Conservation (phyloP, 768 basidiomycete species). For the Rubroboletus satanas region DNA sequence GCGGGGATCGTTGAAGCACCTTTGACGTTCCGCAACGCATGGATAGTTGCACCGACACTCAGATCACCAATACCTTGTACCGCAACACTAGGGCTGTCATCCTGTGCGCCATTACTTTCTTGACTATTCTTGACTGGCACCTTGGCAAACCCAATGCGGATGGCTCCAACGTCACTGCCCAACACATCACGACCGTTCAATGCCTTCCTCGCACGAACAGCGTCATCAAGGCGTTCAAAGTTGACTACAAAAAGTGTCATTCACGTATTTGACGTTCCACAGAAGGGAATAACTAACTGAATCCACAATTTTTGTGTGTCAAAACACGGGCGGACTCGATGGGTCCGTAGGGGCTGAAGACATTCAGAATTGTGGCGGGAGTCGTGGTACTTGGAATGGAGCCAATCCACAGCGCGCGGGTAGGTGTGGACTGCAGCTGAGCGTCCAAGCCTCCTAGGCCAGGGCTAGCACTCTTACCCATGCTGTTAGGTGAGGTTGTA, state of each 20-base stretch:
- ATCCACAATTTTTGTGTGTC: constrained; percentile 96
- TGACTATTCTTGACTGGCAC: constrained; percentile 88
- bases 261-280: background rate
- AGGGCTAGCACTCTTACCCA: constrained; percentile 48
- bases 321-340: constrained; percentile 96
- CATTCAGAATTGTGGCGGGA: constrained; percentile 88
- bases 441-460: constrained; percentile 72
- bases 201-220: constrained; percentile 91
- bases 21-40: constrained; percentile 81
- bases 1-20: constrained; percentile 91
- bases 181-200: constrained; percentile 94
- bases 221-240: constrained; percentile 96
- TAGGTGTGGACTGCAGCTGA: constrained; percentile 86
- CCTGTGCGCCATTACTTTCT: constrained; percentile 53
- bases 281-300: constrained; percentile 49
- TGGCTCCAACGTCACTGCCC: constrained; percentile 93
- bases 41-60: constrained; percentile 84
- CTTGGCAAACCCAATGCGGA: constrained; percentile 95
- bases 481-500: constrained; percentile 57
- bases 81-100: constrained; percentile 61
- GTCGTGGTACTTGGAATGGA: constrained; percentile 95
- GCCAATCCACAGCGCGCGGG: constrained; percentile 95
- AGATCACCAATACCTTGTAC: constrained; percentile 83
- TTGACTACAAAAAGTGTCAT: constrained; percentile 56
- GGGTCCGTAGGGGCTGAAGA: constrained; percentile 96